A percentile compares a stretch with the other conserved stretches of the same genome.
phyloP scores from a whole-genome alignment of 768 basidiomycete genomes.

The Russula sp. region DNA sequence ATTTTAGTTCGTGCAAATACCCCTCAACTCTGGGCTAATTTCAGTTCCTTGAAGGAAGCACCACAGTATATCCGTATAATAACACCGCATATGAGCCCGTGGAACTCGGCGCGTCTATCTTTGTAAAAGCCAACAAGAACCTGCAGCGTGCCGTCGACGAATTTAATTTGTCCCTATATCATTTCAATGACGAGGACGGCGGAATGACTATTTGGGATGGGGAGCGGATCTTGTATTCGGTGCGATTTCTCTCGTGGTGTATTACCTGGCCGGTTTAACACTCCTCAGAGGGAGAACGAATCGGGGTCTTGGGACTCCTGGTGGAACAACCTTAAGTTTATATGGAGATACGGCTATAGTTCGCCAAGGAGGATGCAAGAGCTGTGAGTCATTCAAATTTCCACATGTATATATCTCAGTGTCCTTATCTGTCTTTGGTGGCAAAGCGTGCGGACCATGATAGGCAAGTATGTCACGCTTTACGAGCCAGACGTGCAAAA shows the following conservation, averaged over 20 bases:
- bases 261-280: neutral
- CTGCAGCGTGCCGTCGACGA: conserved; percentile 68
- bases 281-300: neutral
- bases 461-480: conserved; percentile 43
- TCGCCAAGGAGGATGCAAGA: conserved; percentile 2
- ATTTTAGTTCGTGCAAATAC: neutral
- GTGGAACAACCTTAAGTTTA: conserved; percentile 9
- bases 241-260: conserved; percentile 29
- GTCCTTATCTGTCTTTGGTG: neutral
- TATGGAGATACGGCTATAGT: conserved; percentile 15
- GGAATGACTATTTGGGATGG: conserved; percentile 83
- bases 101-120: conserved; percentile 87
- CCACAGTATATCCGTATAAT: conserved; percentile 63
- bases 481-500: conserved; percentile 48
- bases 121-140: conserved; percentile 69
- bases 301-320: neutral
- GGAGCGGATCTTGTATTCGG: conserved; percentile 54
- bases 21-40: neutral
- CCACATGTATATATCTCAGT: neutral
- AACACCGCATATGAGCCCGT: conserved; percentile 51
- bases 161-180: conserved; percentile 57
- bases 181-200: conserved; percentile 40
- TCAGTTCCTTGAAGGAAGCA: conserved; percentile 52
- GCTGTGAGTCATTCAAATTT: conserved; percentile 9
- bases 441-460: conserved; percentile 44